Base-by-base conservation (phyloP, 164 flowering plant genomes). In the Piper betle region DNA sequence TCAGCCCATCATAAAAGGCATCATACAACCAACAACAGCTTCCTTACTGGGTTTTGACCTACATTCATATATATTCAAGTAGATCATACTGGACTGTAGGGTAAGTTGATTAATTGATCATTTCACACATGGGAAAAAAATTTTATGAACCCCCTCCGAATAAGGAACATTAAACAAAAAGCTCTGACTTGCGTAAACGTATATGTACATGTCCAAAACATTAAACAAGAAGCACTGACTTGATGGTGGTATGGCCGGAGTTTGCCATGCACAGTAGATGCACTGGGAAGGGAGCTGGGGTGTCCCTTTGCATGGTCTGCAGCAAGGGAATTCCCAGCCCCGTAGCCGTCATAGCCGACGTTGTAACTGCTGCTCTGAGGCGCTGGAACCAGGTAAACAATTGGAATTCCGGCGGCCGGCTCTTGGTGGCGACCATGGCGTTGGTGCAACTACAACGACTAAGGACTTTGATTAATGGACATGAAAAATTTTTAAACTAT, bases 1-100 rank as follows among this genome's bases (percentile, higher is more conserved):
- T 25, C 33, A 25, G 1, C 33, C 33, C 33, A 86, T 83, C 80
- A 81, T 74, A 50, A 86, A 50, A 1, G 96, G 96, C 91, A 84
- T 84, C 93, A 88, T 80, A 69, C 96, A 91, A 63, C 85, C 98
- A 58, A 91, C 82, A 66, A 81, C 72, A 39, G 98, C 91, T 19
- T 96, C 96, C 42, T 82, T n/a, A n/a, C n/a, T 85, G 13, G 77
- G 82, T 65, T 87, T 88, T 38, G 96, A 87, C 73, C 98, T 91
- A 79, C 52, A 40, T 58, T 55, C 58, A 25, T 25, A 2, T 25
- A 25, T 16, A 33, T 19, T 6, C 15, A 46, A 46, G 15, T 12
- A 5, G 3, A 10, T 10, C 10, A 46, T 46, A 10, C 12, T 46
- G 9, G 33, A 25, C 33, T 1, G 33, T 25, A 25, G 33, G 33